Percentiles rank a stretch among this genome's conserved stretches.
These are phyloP conservation scores for Mortierella sp. DNA, from an alignment of 371 early-diverging fungal genomes.

Conservation along the genomic window DNA sequence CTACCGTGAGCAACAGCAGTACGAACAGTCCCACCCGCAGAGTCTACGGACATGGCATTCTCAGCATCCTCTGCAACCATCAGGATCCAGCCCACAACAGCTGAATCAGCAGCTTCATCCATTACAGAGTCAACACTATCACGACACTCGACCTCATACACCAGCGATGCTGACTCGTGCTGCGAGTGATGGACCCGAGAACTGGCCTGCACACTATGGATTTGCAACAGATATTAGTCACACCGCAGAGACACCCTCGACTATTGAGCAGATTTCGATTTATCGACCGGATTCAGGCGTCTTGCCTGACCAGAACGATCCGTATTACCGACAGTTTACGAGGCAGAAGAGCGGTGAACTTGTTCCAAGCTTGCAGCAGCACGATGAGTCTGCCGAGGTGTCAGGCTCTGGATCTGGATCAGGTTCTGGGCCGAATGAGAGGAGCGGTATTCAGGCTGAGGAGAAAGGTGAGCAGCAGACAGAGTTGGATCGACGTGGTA, in stretches of 20 bases:
- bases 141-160: conserved; percentile 10
- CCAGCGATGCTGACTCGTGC: not conserved
- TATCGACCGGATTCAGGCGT: conserved; percentile 35
- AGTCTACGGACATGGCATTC: not conserved
- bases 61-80: not conserved
- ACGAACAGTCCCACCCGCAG: not conserved
- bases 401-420: not conserved
- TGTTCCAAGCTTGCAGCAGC: not conserved
- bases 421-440: not conserved
- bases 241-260: not conserved
- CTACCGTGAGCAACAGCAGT: conserved; percentile 11
- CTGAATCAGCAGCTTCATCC: conserved; percentile 19
- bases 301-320: conserved; percentile 26
- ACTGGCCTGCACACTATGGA: conserved; percentile 22
- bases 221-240: conserved; percentile 7
- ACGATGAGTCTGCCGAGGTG: not conserved
- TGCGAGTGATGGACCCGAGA: conserved; percentile 13
- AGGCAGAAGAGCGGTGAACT: not conserved
- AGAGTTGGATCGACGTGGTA: not conserved
- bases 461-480: not conserved
- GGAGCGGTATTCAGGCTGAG: not conserved
- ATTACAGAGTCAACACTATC: conserved; percentile 20
- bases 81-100: conserved; percentile 16
- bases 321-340: conserved; percentile 17
- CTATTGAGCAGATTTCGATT: conserved; percentile 2